phyloP scores from a whole-genome alignment of 192 early-diverging fungal genomes.

The Coemansia brasiliensis region DNA sequence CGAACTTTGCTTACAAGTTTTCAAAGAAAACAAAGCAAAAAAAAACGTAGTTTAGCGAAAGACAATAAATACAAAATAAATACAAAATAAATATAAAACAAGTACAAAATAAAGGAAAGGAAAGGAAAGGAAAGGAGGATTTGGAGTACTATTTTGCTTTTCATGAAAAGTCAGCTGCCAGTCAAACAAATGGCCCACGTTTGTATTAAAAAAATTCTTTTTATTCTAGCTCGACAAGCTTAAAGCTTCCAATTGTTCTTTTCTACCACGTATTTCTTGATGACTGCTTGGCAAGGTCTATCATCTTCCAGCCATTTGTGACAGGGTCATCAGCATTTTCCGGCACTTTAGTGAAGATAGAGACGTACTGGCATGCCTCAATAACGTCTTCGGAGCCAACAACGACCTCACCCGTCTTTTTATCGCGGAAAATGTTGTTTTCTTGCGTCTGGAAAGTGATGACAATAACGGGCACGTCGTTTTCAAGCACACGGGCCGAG shows the following conservation, averaged over 20 bases:
- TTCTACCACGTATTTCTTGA: slow-evolving; percentile 54
- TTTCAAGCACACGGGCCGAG: slow-evolving; percentile 88
- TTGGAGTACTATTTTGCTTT: too few relatives aligned
- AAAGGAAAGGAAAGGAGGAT: too few relatives aligned
- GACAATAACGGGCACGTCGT: slow-evolving; percentile 88
- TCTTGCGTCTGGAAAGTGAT: slow-evolving; percentile 92
- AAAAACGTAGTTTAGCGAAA: too few relatives aligned
- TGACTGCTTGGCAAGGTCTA: slow-evolving; percentile 82
- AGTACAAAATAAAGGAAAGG: too few relatives aligned
- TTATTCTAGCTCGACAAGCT: neutral
- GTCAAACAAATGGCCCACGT: too few relatives aligned
- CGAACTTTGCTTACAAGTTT: too few relatives aligned
- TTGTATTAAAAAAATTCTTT: too few relatives aligned
- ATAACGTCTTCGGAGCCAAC: slow-evolving; percentile 88
- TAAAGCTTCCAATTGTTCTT: neutral
- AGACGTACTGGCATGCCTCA: slow-evolving; percentile 82
- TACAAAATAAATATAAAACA: too few relatives aligned
- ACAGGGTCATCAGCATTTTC: slow-evolving; percentile 75
- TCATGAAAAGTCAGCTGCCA: neutral
- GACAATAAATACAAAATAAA: too few relatives aligned
- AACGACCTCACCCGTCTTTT: slow-evolving; percentile 78
- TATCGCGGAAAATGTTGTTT: slow-evolving; percentile 88
- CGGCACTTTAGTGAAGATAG: slow-evolving; percentile 88
- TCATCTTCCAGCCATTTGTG: slow-evolving; percentile 90
- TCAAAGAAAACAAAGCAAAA: too few relatives aligned